phyloP scores from a whole-genome alignment of 2,329 filamentous ascomycete genomes.

The Xylaria sp. region DNA sequence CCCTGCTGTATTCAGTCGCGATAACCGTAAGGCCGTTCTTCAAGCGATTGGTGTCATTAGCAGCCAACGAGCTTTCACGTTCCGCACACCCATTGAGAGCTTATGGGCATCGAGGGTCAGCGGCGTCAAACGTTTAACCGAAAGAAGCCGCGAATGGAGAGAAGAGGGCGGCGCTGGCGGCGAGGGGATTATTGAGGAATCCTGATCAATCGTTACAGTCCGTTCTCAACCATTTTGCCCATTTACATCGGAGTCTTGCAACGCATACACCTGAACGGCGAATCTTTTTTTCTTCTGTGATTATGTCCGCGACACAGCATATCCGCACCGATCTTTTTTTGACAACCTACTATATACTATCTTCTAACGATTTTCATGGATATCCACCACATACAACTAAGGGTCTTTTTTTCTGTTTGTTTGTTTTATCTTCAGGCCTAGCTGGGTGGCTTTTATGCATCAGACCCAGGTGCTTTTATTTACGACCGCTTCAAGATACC shows the following conservation, averaged over 20 bases:
- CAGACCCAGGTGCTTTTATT: conserved; percentile 26
- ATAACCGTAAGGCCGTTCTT: conserved; percentile 93
- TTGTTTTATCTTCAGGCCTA: conserved; percentile 6
- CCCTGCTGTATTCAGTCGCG: conserved; percentile 91
- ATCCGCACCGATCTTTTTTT: conserved; percentile 29
- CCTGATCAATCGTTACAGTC: conserved; percentile 52
- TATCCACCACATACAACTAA: conserved; percentile 8
- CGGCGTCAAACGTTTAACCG: conserved; percentile 83
- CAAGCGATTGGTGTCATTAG: conserved; percentile 98
- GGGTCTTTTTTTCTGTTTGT: background rate
- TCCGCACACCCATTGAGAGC: conserved; percentile 87
- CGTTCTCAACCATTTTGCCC: background rate
- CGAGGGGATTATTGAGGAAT: conserved; percentile 72
- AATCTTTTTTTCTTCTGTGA: conserved; percentile 35
- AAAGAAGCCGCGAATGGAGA: conserved; percentile 90
- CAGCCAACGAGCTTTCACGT: conserved; percentile 92
- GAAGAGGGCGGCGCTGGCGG: conserved; percentile 87
- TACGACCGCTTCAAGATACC: conserved; percentile 46
- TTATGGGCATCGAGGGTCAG: conserved; percentile 87
- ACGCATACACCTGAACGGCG: conserved; percentile 33
- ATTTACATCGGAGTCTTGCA: conserved; percentile 38
- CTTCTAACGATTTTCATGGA: conserved; percentile 11
- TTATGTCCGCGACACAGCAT: conserved; percentile 40
- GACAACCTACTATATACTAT: conserved; percentile 29
- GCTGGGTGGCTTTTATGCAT: conserved; percentile 16